Conservation (phyloP, 2,329 filamentous ascomycete species). For the Chaetomiaceae sp. region DNA sequence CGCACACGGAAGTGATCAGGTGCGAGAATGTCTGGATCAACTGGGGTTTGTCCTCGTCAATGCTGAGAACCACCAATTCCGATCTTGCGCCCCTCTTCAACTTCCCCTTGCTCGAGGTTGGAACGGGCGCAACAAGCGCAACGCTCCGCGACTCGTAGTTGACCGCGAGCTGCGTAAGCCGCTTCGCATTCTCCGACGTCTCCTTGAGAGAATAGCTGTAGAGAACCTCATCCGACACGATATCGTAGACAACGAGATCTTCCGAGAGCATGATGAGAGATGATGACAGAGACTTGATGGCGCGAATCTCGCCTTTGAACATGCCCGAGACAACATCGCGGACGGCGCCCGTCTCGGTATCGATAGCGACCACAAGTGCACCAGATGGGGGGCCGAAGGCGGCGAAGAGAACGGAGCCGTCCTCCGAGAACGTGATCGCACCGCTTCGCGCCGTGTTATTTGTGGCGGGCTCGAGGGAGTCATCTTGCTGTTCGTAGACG, state of each 20-base stretch:
- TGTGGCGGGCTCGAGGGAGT: slow-evolving; percentile 31
- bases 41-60: slow-evolving; percentile 55
- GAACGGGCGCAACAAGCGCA: slow-evolving; percentile 53
- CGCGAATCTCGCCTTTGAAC: slow-evolving; percentile 60
- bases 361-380: slow-evolving; percentile 65
- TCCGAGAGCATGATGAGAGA: slow-evolving; percentile 72
- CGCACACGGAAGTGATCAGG: slow-evolving; percentile 62
- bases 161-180: slow-evolving; percentile 65
- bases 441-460: slow-evolving; percentile 45
- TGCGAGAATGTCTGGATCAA: slow-evolving; percentile 53
- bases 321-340: slow-evolving; percentile 64
- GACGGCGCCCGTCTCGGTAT: slow-evolving; percentile 64
- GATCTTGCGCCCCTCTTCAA: slow-evolving; percentile 39
- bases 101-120: slow-evolving; percentile 22
- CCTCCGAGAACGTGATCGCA: slow-evolving; percentile 72
- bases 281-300: slow-evolving; percentile 67
- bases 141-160: slow-evolving; percentile 63
- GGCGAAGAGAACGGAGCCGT: slow-evolving; percentile 77
- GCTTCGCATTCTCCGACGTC: slow-evolving; percentile 35
- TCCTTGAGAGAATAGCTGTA: slow-evolving; percentile 58
- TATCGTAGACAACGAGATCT: slow-evolving; percentile 74
- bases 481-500: slow-evolving; percentile 36
- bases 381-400: slow-evolving; percentile 52
- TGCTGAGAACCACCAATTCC: slow-evolving; percentile 63
- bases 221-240: slow-evolving; percentile 70